Percentiles rank a stretch among this genome's conserved stretches.
Evolutionary conservation across 768 basidiomycete genomes (phyloP).

Genomic region (Clitopilus passeckerianus): DNA sequence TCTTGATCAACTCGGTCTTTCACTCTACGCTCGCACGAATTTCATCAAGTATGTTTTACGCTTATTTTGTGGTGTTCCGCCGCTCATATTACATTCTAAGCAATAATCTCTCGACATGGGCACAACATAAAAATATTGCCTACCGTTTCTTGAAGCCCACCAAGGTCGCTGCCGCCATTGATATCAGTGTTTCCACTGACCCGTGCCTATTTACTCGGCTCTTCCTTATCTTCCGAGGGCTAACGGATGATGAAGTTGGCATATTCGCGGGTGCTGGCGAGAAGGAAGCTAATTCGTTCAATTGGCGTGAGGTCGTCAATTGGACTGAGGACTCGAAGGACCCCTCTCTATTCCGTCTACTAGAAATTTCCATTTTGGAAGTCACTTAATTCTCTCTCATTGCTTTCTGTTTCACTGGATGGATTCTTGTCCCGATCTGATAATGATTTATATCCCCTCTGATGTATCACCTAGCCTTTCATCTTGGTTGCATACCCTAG

Average conservation of each 20-base stretch:
- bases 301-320: slow-evolving; percentile 78
- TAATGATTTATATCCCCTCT: not conserved
- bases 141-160: slow-evolving; percentile 82
- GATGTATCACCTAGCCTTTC: slow-evolving; percentile 5
- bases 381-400: slow-evolving; percentile 32
- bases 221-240: slow-evolving; percentile 82
- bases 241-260: slow-evolving; percentile 75
- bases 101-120: slow-evolving; percentile 71
- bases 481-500: not conserved
- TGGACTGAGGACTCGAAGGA: slow-evolving; percentile 84
- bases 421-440: not conserved
- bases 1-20: slow-evolving; percentile 82
- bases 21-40: slow-evolving; percentile 73
- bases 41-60: slow-evolving; percentile 64
- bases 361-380: slow-evolving; percentile 79
- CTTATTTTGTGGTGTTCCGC: not conserved
- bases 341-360: slow-evolving; percentile 63
- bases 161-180: slow-evolving; percentile 81
- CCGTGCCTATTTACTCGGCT: slow-evolving; percentile 79
- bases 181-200: slow-evolving; percentile 78
- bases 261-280: slow-evolving; percentile 76
- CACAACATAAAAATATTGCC: slow-evolving; percentile 80
- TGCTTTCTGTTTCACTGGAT: not conserved
- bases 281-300: slow-evolving; percentile 77
- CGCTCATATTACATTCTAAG: slow-evolving; percentile 28